Base-by-base conservation (phyloP, 805 yeast genomes). In the Dipodascopsis tothii region DNA sequence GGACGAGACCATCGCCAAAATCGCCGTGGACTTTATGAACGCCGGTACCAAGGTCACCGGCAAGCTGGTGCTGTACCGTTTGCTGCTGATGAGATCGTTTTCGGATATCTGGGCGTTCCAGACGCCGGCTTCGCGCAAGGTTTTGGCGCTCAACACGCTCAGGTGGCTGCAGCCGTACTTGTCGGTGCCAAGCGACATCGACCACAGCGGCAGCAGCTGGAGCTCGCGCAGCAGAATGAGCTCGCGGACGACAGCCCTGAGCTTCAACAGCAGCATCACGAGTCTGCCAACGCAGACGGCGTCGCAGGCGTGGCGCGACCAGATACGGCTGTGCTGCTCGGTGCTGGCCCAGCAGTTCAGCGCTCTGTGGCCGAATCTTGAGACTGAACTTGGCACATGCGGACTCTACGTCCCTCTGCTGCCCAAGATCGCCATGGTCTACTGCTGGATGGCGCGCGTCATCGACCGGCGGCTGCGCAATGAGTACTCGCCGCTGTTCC, bases 41-140 rank as follows among this genome's bases (percentile, higher is more conserved):
- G 44, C 52, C 9, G 37, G 48, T 25, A 37, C 47, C 4, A 9
- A 21, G 17, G 39, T 3, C 2, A 11, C 37, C 3, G 14, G 16
- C 73, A 70, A 52, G 22, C 43, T 50, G 3, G 35, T 22, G 4
- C 40, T 44, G 48, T 33, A 41, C 28, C 38, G 52, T 2, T 65
- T 83, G 45, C 61, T 82, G 25, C 67, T 85, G 47, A 66, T 81
- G 44, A 77, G 80, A 54, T 70, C 44, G 20, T 43, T 58, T 21
- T 57, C 62, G 3, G 43, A 35, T 19, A 51, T 57, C 18, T 56
- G 56, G 56, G 42, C 59, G 27, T 60, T 51, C 38, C 40, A 33
- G 21, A 16, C 7, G n/a, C 17, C 33, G 17, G 11, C 33, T 9
- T 7, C 17, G 7, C 7, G 36, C 7, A 9, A 16, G 9, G n/a